Evolutionary conservation across 495 filamentous ascomycete species (phyloP).

Genomic region (Penicillium goetzii): DNA sequence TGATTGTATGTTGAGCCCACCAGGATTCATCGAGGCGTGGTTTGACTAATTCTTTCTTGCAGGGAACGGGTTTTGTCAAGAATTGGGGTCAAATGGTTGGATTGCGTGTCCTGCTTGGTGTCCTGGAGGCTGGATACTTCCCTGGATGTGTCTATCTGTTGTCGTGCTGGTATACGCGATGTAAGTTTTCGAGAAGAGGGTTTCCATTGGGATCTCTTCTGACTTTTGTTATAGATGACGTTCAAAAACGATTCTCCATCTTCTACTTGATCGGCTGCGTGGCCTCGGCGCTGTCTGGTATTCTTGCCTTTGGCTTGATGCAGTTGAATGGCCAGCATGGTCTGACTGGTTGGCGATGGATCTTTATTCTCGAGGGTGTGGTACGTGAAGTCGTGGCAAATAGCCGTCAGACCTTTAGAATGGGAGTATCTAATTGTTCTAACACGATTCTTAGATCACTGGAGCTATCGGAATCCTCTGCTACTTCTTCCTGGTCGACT

Average conservation of each 20-base stretch:
- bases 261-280: slow-evolving; percentile 69
- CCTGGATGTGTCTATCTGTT: slow-evolving; percentile 66
- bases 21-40: neutral
- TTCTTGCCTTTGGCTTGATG: slow-evolving; percentile 68
- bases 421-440: neutral
- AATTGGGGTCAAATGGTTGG: slow-evolving; percentile 55
- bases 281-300: slow-evolving; percentile 63
- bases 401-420: too few relatives aligned
- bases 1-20: slow-evolving; percentile 37
- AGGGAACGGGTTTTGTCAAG: slow-evolving; percentile 63
- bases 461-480: slow-evolving; percentile 46
- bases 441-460: slow-evolving; percentile 36
- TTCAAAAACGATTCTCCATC: slow-evolving; percentile 64
- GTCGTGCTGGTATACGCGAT: slow-evolving; percentile 66
- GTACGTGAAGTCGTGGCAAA: slow-evolving; percentile 21
- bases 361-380: slow-evolving; percentile 65
- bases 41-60: too few relatives aligned
- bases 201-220: neutral
- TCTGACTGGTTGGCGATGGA: slow-evolving; percentile 65
- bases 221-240: slow-evolving; percentile 46
- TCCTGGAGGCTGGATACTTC: slow-evolving; percentile 68
- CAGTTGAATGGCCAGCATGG: slow-evolving; percentile 55
- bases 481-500: slow-evolving; percentile 61
- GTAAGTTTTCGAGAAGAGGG: slow-evolving; percentile 23
- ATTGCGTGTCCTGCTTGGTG: slow-evolving; percentile 60